These are phyloP conservation scores for Umbelopsis isabellina DNA, from an alignment of 192 early-diverging fungal genomes.

Conservation along the genomic window DNA sequence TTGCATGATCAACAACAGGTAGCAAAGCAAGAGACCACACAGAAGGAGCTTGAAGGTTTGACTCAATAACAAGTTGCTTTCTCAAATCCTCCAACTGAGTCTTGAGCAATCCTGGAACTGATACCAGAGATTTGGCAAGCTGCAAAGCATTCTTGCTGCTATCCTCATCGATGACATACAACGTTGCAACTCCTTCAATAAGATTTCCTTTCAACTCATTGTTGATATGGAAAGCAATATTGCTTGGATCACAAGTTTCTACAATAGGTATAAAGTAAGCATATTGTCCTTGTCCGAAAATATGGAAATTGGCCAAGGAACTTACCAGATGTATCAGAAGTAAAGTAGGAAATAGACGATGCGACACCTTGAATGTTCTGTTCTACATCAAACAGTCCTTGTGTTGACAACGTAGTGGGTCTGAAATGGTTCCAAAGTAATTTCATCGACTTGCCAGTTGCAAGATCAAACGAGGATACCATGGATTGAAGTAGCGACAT, in stretches of 20 bases:
- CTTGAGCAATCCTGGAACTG: constrained; percentile 54
- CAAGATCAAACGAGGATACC: constrained; percentile 36
- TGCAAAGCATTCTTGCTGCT: constrained; percentile 43
- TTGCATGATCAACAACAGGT: constrained; percentile 48
- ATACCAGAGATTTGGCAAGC: constrained; percentile 48
- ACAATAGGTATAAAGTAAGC: neutral
- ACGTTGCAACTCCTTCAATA: constrained; percentile 67
- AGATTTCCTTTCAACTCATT: constrained; percentile 62
- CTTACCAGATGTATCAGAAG: neutral
- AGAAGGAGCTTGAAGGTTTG: constrained; percentile 3
- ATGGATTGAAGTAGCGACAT: constrained; percentile 14
- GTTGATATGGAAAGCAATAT: constrained; percentile 25
- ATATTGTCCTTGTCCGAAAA: too few relatives aligned
- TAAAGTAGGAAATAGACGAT: constrained; percentile 18
- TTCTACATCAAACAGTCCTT: constrained; percentile 47
- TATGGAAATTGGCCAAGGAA: neutral
- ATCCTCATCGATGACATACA: constrained; percentile 69
- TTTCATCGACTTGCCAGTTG: constrained; percentile 54
- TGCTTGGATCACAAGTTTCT: constrained; percentile 1
- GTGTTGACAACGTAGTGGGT: constrained; percentile 49
- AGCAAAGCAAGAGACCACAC: constrained; percentile 27
- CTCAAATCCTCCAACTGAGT: constrained; percentile 2
- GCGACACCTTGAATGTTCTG: constrained; percentile 40
- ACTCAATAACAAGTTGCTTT: constrained; percentile 5
- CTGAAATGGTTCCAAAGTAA: constrained; percentile 57